Evolutionary conservation across 2,329 filamentous ascomycete species (phyloP), one percentile per base, ranked within the genome.

Genomic region (Fusarium nematophilum): DNA sequence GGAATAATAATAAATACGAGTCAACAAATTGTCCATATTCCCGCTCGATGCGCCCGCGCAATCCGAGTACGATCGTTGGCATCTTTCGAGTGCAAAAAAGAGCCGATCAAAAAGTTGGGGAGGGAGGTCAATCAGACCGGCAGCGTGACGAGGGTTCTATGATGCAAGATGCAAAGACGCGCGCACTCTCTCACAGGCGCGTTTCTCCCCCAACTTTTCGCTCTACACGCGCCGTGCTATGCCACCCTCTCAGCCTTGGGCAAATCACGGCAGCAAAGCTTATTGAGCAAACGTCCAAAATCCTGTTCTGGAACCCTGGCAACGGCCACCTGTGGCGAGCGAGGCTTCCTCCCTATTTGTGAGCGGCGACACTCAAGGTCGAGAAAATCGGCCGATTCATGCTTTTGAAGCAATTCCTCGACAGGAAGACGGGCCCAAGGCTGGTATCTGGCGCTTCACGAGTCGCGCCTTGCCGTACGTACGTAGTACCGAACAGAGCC

Each of bases 221-320:
- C 44, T 43, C 58, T 50, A 34, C 11, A 34, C 31, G 31, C 34
- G 33, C 37, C 18, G 33, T 64, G 45, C 34, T 38, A 50, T n/a
- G n/a, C n/a, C n/a, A n/a, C n/a, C n/a, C 58, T 21, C 55, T 63
- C 59, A 57, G 51, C 46, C 59, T 64, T 43, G 45, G 51, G 15
- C 40, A 26, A 25, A 40, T 23, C 7, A 55, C 39, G 44, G 60
- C 56, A 43, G 59, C 55, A 63, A 43, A 52, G 56, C 33, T 42
- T 38, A 21, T 18, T 40, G 15, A 2, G 2, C 42, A 29, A 21
- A 38, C 30, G 29, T 10, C 42, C 9, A 23, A 30, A 52, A 27
- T 49, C 38, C 39, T 21, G 34, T 21, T 25, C 18, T 27, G 13
- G 21, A 43, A 30, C 39, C 25, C 37, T 38, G 30, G 34, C 36